phyloP scores from a whole-genome alignment of 2,329 filamentous ascomycete species.

The Geoglossum cookeanum region DNA sequence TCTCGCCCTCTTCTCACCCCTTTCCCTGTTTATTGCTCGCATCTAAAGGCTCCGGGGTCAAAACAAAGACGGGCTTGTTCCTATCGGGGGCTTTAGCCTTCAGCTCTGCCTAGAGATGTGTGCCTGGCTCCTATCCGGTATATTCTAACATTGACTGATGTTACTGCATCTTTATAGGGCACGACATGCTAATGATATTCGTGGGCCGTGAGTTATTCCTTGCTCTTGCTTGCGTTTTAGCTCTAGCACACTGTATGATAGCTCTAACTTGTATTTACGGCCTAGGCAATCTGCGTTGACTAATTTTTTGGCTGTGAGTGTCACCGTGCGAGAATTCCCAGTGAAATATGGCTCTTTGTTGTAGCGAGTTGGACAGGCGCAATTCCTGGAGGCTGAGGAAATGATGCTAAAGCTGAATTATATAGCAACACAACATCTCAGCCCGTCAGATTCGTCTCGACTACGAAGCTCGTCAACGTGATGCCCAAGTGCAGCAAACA shows the following conservation, averaged over 20 bases:
- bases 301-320: slow-evolving; percentile 44
- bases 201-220: slow-evolving; percentile 29
- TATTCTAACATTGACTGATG: slow-evolving; percentile 6
- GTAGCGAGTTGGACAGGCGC: too few relatives aligned
- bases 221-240: neutral
- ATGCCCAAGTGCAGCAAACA: slow-evolving; percentile 23
- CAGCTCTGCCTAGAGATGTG: neutral
- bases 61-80: neutral
- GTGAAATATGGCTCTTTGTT: too few relatives aligned
- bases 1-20: neutral
- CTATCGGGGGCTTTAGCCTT: too few relatives aligned
- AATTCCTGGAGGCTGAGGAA: slow-evolving; percentile 18
- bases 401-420: slow-evolving; percentile 30
- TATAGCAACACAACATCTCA: slow-evolving; percentile 9
- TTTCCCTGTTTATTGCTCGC: neutral
- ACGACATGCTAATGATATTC: slow-evolving; percentile 25
- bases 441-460: slow-evolving; percentile 42
- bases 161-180: slow-evolving; percentile 8
- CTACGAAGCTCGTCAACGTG: slow-evolving; percentile 32
- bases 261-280: neutral
- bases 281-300: slow-evolving; percentile 43
- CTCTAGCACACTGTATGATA: neutral
- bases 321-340: neutral
- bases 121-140: neutral
- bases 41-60: neutral